Conservation (phyloP, 2,329 filamentous ascomycete species). For the Phialophora verrucosa region DNA sequence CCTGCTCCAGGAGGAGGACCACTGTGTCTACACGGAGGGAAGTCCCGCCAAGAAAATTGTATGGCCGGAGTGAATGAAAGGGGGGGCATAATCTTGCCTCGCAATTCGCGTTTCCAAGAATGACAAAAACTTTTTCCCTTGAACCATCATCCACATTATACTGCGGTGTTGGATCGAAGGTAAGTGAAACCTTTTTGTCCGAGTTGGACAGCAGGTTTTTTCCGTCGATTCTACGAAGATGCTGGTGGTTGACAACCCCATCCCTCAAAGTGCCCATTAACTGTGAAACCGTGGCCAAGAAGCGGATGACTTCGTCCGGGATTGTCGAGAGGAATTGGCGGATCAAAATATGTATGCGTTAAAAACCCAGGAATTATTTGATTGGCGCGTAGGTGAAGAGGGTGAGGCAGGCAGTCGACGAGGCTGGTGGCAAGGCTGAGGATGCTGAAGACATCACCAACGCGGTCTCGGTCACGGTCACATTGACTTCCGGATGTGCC, state of each 20-base stretch:
- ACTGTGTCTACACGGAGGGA: neutral
- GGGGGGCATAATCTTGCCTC: neutral
- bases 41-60: neutral
- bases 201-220: neutral
- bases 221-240: neutral
- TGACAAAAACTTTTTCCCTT: neutral
- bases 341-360: neutral
- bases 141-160: neutral
- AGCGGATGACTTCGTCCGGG: neutral
- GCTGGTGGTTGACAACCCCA: neutral
- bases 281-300: neutral
- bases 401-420: neutral
- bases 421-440: neutral
- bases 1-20: neutral
- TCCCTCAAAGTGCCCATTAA: neutral
- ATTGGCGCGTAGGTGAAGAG: neutral
- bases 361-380: neutral
- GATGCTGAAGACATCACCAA: neutral
- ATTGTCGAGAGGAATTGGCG: neutral
- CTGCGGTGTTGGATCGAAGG: neutral
- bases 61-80: neutral
- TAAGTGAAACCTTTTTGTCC: neutral
- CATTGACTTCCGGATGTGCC: neutral
- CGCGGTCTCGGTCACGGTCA: neutral
- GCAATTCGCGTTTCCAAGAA: neutral